Base-by-base conservation (phyloP, 345 rosid species). In the Eucalyptus curtisii region DNA sequence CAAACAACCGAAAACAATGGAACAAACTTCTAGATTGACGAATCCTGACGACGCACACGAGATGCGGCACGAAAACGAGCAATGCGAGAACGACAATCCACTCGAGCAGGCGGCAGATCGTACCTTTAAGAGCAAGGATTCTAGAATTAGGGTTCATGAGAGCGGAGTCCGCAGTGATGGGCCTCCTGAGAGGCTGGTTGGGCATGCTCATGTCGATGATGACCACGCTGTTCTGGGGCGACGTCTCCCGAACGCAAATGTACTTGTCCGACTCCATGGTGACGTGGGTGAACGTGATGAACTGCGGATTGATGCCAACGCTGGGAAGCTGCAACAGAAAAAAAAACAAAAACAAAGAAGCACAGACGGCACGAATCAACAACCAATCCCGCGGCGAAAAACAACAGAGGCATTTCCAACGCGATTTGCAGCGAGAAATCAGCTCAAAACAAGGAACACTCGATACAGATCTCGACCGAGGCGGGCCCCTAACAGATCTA, bases 261-360 rank as follows among this genome's bases (percentile, higher is more conserved):
- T 94, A 97, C 94, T 95, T 97, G 76, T 97, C 97, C 10, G 99
- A 96, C 86, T 96, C 99, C 97, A 94, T 96, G 3, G 98, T 97
- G 57, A 97, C 96, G 87, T 96, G 93, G 24, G 98, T 95, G 88
- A 97, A 96, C 57, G 94, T 95, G 66, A 97, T 95, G 89, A 96
- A 97, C 88, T 96, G 96, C 68, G 93, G 96, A 90, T 92, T 94
- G 90, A 97, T 97, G 87, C 98, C 98, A 85, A 94, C 76, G 93
- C 95, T 93, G 17, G 97, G 95, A 89, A 96, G 95, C 98, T 97
- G 93, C 91, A 87, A 61, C 88, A 15, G 48, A 4, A 13, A 13
- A 53, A 10, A 14, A 53, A n/a, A n/a, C n/a, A n/a, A n/a, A 86
- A 48, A 52, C 55, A 9, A 52, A 52, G 24, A 52, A 64, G 44